Evolutionary conservation across 202 grass and related monocot species (phyloP).

Genomic region (Zizania palustris): DNA sequence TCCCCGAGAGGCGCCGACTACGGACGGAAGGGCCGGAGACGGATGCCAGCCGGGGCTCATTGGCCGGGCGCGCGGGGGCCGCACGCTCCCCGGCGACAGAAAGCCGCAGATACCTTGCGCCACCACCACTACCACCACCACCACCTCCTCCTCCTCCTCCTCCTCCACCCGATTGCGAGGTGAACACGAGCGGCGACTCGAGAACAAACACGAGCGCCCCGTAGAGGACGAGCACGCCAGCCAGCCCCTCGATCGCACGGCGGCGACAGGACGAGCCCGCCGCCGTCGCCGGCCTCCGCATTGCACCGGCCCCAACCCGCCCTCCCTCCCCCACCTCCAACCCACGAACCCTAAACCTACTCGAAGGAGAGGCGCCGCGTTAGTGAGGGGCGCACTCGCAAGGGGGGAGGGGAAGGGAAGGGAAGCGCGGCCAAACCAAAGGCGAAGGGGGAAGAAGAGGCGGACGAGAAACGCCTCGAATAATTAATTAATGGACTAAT

Average conservation of each 20-base stretch:
- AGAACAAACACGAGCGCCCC: conserved; percentile 57
- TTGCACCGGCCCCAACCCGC: not conserved
- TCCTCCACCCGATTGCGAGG: not conserved
- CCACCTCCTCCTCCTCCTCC: not conserved
- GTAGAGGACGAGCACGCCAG: conserved; percentile 57
- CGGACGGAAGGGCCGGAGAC: not conserved
- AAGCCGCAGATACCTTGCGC: conserved; percentile 37
- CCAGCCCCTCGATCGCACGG: conserved; percentile 53
- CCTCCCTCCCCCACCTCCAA: no score
- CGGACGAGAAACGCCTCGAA: not conserved
- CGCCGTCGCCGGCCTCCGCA: conserved; percentile 51
- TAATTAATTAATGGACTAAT: conserved; percentile 10
- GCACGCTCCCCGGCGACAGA: not conserved
- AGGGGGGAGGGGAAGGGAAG: not conserved
- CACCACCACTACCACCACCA: not conserved
- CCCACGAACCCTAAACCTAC: not conserved
- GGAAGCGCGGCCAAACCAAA: not conserved
- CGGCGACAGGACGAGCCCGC: conserved; percentile 32
- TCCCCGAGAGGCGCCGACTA: not conserved
- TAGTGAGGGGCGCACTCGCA: not conserved
- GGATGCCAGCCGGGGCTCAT: conserved; percentile 17
- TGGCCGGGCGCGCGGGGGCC: conserved; percentile 38
- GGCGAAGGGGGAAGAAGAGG: not conserved
- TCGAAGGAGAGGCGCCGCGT: not conserved
- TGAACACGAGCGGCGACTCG: conserved; percentile 65